Base-by-base conservation (phyloP, 1,284 basidiomycete species). In the Puccinia coronata region DNA sequence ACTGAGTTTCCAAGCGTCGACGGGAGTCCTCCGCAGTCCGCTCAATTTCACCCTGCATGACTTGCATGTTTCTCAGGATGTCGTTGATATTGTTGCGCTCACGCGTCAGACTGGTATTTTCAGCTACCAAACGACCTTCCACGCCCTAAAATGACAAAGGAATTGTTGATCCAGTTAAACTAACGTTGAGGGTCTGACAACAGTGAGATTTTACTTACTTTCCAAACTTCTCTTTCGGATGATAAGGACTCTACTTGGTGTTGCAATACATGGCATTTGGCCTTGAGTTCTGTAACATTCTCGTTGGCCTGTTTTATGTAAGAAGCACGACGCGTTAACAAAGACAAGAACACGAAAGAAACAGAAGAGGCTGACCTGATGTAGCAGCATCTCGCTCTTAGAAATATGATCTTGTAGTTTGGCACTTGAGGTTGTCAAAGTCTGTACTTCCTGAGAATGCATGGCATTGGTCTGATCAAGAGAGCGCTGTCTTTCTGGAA, bases 201-300 rank as follows among this genome's bases (percentile, higher is more conserved):
- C 28, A 3, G 82, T 41, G 39, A 41, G 39, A 78, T 5, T 72
- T 65, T 20, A 28, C 23, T 16, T 75, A 93, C 93, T 91, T 93
- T 92, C 92, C 92, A 94, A 59, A 95, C 92, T 84, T 92, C 92
- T 88, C 94, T 95, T 89, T 98, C 96, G 0, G 94, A 94, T 41
- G 92, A 90, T 43, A 96, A 89, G 84, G 92, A 94, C 0, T 93
- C 92, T 82, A 89, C 90, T 84, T 97, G 95, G 83, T 92, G 94
- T 8, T 93, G 90, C 53, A 94, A 87, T 81, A 92, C 91, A 82
- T 95, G 93, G 39, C 91, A 86, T 18, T 88, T 88, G 47, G 88
- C 87, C 81, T 89, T 90, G 1, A 90, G 88, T 28, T 88, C 86
- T 53, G 90, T 86, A 16, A 92, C 86, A 75, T 93, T 91, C 78